Percentiles rank a stretch among this genome's conserved stretches.
phyloP scores from a whole-genome alignment of 805 yeast species.

The Nakazawaea wyomingensis region DNA sequence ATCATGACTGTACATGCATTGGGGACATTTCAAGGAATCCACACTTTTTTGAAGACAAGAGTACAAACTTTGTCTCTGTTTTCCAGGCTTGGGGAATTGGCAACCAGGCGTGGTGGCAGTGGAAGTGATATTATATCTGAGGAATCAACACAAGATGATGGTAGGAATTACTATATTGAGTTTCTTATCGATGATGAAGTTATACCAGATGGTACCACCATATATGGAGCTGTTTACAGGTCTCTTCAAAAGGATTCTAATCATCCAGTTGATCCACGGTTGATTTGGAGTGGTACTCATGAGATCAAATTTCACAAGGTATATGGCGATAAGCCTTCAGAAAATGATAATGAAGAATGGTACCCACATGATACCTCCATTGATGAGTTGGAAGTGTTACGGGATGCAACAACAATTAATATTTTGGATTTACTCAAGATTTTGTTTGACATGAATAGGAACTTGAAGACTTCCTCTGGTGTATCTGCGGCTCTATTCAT shows the following conservation, averaged over 20 bases:
- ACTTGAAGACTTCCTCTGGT: conserved; percentile 20
- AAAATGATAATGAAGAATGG: conserved; percentile 23
- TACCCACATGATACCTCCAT: conserved; percentile 25
- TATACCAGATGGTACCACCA: conserved; percentile 62
- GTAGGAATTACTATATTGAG: conserved; percentile 38
- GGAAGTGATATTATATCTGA: no score
- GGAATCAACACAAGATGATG: conserved; percentile 8
- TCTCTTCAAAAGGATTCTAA: conserved; percentile 34
- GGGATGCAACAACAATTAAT: conserved; percentile 29
- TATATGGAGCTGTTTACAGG: conserved; percentile 69
- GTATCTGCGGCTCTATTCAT: conserved; percentile 39
- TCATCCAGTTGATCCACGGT: conserved; percentile 37
- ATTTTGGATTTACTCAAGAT: conserved; percentile 46
- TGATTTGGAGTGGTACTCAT: conserved; percentile 58
- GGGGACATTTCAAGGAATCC: conserved; percentile 52
- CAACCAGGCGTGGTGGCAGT: not conserved
- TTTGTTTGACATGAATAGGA: conserved; percentile 35
- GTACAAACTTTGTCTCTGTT: conserved; percentile 26
- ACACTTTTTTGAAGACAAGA: conserved; percentile 39
- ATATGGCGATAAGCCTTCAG: conserved; percentile 20
- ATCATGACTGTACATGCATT: conserved; percentile 52
- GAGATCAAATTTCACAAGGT: conserved; percentile 41
- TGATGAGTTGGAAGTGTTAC: conserved; percentile 24
- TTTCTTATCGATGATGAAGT: conserved; percentile 53
- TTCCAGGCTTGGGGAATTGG: conserved; percentile 16